These are phyloP conservation scores for Ophiostoma sp. DNA, from an alignment of 2,329 filamentous ascomycete species.

Conservation along the genomic window DNA sequence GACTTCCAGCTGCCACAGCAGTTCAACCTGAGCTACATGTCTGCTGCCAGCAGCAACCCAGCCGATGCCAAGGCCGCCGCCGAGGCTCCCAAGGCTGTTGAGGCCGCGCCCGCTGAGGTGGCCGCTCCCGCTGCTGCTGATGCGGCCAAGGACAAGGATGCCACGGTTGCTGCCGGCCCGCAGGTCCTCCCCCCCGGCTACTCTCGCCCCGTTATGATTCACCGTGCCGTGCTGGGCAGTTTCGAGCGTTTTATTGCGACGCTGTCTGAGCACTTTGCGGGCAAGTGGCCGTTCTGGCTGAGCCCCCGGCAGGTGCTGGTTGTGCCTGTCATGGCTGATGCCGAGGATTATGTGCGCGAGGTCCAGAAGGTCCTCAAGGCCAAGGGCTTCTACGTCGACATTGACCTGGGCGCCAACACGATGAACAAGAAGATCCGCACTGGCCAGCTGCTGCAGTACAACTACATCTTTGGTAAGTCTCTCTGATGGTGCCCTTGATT, in stretches of 20 bases:
- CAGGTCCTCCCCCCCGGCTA: conserved; percentile 62
- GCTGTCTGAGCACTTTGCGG: conserved; percentile 75
- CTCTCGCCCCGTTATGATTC: conserved; percentile 78
- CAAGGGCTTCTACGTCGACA: conserved; percentile 63
- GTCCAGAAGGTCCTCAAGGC: conserved; percentile 63
- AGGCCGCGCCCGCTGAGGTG: conserved; percentile 29
- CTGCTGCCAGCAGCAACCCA: conserved; percentile 28
- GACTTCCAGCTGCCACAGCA: conserved; percentile 61
- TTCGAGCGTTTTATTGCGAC: conserved; percentile 63
- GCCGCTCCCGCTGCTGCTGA: conserved; percentile 47
- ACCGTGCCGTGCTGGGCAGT: conserved; percentile 73
- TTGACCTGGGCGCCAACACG: conserved; percentile 69
- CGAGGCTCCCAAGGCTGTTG: conserved; percentile 29
- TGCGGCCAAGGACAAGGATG: conserved; percentile 34
- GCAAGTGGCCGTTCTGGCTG: conserved; percentile 87
- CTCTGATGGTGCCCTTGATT: too few relatives aligned
- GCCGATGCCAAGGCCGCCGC: conserved; percentile 12
- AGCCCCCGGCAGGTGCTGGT: conserved; percentile 76
- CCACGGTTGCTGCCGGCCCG: conserved; percentile 29
- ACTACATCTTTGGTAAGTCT: conserved; percentile 59
- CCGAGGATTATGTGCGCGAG: conserved; percentile 68
- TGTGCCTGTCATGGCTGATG: conserved; percentile 68
- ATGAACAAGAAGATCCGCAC: conserved; percentile 86
- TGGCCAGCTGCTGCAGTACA: conserved; percentile 74
- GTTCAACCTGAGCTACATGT: conserved; percentile 29